phyloP scores from a whole-genome alignment of 2,329 filamentous ascomycete species.

The Botrytis pseudocinerea region DNA sequence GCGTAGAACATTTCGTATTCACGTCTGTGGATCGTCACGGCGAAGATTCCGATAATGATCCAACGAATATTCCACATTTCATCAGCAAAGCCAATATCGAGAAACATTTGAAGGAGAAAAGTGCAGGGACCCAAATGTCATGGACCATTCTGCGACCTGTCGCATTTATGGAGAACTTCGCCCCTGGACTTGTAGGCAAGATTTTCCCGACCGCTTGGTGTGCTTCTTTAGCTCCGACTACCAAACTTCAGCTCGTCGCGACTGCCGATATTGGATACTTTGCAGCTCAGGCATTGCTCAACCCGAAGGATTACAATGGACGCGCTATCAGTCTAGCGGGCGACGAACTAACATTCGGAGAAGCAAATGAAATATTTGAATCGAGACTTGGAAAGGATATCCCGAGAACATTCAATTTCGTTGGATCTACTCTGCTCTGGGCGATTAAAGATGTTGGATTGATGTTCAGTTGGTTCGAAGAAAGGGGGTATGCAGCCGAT shows the following conservation, averaged over 20 bases:
- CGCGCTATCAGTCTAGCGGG: constrained; percentile 47
- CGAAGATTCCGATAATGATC: constrained; percentile 45
- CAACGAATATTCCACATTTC: constrained; percentile 56
- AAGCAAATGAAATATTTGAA: constrained; percentile 41
- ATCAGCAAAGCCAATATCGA: constrained; percentile 57
- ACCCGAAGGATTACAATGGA: constrained; percentile 43
- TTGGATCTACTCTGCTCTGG: constrained; percentile 33
- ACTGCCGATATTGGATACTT: constrained; percentile 49
- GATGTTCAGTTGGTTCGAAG: constrained; percentile 40
- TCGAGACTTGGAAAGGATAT: constrained; percentile 36
- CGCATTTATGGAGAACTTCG: constrained; percentile 54
- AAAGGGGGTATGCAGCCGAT: constrained; percentile 38
- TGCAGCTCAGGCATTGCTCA: constrained; percentile 46
- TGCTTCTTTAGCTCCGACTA: constrained; percentile 35
- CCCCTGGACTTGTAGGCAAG: constrained; percentile 33
- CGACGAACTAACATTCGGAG: constrained; percentile 46
- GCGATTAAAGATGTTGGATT: constrained; percentile 34
- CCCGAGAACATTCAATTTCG: constrained; percentile 36
- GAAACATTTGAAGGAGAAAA: constrained; percentile 50
- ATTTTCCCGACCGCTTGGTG: constrained; percentile 40
- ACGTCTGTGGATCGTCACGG: constrained; percentile 59
- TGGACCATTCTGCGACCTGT: constrained; percentile 59
- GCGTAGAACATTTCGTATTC: constrained; percentile 57
- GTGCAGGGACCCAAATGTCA: constrained; percentile 47
- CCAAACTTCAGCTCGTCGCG: constrained; percentile 46